Evolutionary conservation across 805 yeast genomes (phyloP), one percentile per base, ranked within the genome.

Genomic region (Kluyveromyces siamensis): DNA sequence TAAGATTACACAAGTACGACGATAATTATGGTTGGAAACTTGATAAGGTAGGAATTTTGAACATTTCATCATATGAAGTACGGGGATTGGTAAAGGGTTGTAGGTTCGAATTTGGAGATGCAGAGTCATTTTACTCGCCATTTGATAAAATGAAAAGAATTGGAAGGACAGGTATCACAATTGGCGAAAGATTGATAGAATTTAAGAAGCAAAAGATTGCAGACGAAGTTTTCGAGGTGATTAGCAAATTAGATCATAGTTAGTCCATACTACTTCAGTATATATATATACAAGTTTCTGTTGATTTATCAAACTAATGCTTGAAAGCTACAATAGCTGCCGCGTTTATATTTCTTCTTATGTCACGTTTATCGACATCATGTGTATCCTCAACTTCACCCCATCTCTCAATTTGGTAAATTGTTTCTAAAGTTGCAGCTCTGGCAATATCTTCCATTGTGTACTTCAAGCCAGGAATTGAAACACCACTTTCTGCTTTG

Each of bases 331-430:
- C 62, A 39, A 85, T 64, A 4, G 90, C 84, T 27, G 96, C 90
- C 55, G 88, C 77, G 36, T 91, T 81, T 43, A 93, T 75, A 59
- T 82, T 81, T 66, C 97, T 81, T 59, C 87, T 74, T 58, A 95
- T 75, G 57, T 93, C 97, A 38, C 83, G 95, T 65, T 84, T 83
- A 59, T 87, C 95, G n/a, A 93, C 97, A 65, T 93, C 99, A 63
- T 93, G 99, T 2, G 98, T 88, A 61, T 93, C 99, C 69, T 93
- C 98, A 21, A 91, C 98, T 67, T 91, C 97, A 33, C 99, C 99
- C 99, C 99, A 93, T 60, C 82, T 77, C 19, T 80, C 81, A 36
- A 95, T 86, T 68, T 93, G 99, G 67, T 78, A 79, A 35, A 83
- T 80, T 13, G 83, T 82, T 62, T 93, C 99, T 58, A 93, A 72